These are phyloP conservation scores for Acmispon strigosus DNA, from an alignment of 306 rosid genomes.

Conservation along the genomic window DNA sequence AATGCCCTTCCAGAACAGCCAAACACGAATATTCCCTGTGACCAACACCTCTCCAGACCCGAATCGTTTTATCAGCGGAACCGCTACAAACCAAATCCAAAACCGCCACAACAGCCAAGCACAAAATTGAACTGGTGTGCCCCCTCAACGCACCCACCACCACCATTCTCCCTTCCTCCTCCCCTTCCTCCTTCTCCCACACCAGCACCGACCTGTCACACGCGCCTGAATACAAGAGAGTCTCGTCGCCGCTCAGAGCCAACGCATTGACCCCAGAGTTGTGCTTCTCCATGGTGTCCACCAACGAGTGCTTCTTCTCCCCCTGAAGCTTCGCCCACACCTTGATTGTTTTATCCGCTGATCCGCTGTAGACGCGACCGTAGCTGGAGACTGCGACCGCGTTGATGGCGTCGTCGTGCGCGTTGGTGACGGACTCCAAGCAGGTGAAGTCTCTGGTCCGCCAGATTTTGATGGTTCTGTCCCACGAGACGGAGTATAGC, in stretches of 20 bases:
- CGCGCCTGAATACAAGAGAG: constrained; percentile 68
- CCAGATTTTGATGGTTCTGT: constrained; percentile 83
- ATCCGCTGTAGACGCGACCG: constrained; percentile 66
- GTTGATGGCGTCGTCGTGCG: constrained; percentile 85
- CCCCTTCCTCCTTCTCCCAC: constrained; percentile 44
- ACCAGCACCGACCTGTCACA: constrained; percentile 73
- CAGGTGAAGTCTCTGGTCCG: constrained; percentile 60
- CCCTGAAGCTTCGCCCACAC: constrained; percentile 49
- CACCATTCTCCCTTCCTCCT: constrained; percentile 25
- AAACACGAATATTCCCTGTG: constrained; percentile 47
- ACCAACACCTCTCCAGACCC: constrained; percentile 63
- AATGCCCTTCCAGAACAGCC: constrained; percentile 70
- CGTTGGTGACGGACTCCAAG: constrained; percentile 63
- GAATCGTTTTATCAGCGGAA: constrained; percentile 68
- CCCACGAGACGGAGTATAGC: constrained; percentile 90
- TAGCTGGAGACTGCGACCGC: constrained; percentile 53
- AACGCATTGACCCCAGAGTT: constrained; percentile 75
- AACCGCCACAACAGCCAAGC: constrained; percentile 56
- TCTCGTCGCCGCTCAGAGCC: constrained; percentile 58
- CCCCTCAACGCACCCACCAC: constrained; percentile 72
- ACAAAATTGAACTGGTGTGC: constrained; percentile 60
- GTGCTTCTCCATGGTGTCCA: constrained; percentile 61
- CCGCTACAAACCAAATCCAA: constrained; percentile 79
- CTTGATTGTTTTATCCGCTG: constrained; percentile 79
- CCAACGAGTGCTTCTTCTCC: constrained; percentile 38